Conservation (phyloP, 2,329 filamentous ascomycete species). For the Paramyrothecium roridum region DNA sequence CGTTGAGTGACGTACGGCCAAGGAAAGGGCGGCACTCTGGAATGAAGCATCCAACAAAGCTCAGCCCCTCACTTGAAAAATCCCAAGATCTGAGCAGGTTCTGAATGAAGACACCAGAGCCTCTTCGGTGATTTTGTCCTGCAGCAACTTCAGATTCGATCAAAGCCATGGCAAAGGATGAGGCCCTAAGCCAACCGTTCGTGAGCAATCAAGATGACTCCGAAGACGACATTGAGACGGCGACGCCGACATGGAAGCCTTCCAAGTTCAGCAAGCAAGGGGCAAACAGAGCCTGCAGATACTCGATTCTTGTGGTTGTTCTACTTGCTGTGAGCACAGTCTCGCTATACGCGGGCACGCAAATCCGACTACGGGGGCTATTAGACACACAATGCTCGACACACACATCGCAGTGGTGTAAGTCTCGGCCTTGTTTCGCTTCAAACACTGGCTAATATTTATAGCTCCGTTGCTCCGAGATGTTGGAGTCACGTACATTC, state of each 20-base stretch:
- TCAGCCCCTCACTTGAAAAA: not conserved
- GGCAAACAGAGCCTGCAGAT: not conserved
- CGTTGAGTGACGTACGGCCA: not conserved
- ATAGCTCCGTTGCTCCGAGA: conserved; percentile 30
- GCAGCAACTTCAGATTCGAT: not conserved
- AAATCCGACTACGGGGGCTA: not conserved
- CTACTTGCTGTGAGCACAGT: conserved; percentile 1
- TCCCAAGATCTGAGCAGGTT: not conserved
- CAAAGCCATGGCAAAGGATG: not conserved
- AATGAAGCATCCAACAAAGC: not conserved
- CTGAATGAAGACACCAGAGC: not conserved
- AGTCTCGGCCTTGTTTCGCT: conserved; percentile 7
- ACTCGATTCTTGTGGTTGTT: not conserved
- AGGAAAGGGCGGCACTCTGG: not conserved
- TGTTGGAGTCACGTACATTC: conserved; percentile 25
- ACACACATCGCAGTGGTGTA: conserved; percentile 35
- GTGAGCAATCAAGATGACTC: conserved; percentile 3
- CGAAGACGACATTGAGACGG: conserved; percentile 5
- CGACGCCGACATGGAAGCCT: not conserved
- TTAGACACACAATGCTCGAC: conserved; percentile 16
- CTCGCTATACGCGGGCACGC: conserved; percentile 7
- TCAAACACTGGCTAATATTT: not conserved
- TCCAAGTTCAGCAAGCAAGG: not conserved
- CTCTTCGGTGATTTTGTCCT: not conserved
- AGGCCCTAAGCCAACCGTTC: conserved; percentile 3